Evolutionary conservation across 441 rosid species (phyloP).

Genomic region (Gossypium gossypioides): DNA sequence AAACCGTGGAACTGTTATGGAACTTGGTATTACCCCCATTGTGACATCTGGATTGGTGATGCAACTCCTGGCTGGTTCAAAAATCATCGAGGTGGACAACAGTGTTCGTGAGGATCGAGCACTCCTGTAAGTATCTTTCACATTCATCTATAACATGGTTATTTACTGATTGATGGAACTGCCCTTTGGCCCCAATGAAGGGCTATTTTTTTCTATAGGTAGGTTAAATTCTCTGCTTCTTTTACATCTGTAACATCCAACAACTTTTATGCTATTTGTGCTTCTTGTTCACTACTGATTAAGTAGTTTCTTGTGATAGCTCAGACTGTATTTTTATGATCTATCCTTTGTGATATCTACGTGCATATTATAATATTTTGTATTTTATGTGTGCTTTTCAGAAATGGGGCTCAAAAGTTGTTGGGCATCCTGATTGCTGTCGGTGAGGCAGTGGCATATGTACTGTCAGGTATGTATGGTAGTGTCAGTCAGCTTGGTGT

Average conservation of each 20-base stretch:
- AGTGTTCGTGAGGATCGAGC: conserved; percentile 68
- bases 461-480: conserved; percentile 67
- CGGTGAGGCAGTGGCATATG: conserved; percentile 68
- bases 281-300: background rate
- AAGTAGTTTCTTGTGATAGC: background rate
- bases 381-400: conserved; percentile 9
- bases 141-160: background rate
- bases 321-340: background rate
- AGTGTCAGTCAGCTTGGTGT: conserved; percentile 57
- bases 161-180: background rate
- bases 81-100: conserved; percentile 68
- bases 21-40: conserved; percentile 70
- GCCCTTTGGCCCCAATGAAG: background rate
- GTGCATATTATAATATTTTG: background rate
- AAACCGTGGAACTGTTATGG: conserved; percentile 68
- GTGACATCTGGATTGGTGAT: conserved; percentile 71
- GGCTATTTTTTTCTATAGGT: background rate
- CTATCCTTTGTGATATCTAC: background rate
- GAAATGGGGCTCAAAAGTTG: conserved; percentile 62
- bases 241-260: background rate
- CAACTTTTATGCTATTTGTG: background rate
- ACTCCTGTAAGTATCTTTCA: conserved; percentile 34
- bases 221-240: background rate
- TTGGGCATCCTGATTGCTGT: conserved; percentile 59
- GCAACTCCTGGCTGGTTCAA: conserved; percentile 63